Base-by-base conservation (phyloP, 1,139 yeast genomes). In the Geotrichum candidum region DNA sequence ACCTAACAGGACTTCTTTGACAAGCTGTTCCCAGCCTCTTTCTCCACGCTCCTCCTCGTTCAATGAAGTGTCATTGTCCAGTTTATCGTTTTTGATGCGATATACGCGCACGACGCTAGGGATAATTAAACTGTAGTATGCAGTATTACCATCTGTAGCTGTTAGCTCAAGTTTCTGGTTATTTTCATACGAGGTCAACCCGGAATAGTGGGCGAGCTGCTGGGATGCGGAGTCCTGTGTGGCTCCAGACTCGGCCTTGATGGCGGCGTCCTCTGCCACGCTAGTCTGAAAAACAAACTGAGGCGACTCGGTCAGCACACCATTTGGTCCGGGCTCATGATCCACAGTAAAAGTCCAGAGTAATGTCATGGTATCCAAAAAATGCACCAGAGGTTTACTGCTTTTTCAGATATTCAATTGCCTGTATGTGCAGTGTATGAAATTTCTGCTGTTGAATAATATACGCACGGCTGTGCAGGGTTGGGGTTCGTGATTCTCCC, bases 271-370 rank as follows among this genome's bases (percentile, higher is more conserved):
- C 41, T 35, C 41, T 35, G n/a, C 41, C 15, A 35, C 41, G 41
- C 41, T 35, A 10, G 41, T 35, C n/a, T 35, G 41, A 15, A 35
- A 35, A 11, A 35, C 41, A 35, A 35, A 35, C n/a, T 35, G 41
- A 35, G 41, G 41, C n/a, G n/a, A 35, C 9, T 35, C 41, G 13
- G 41, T 35, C 2, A 35, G 41, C 41, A 35, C 41, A 35, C 41
- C 41, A 15, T 35, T 35, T 13, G 41, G n/a, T 1, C 41, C 41
- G 5, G 41, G 41, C n/a, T 35, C 41, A 35, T 35, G 41, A 35
- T 35, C 41, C 2, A 57, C 60, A 10, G 53, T 35, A 53, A 57
- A 57, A 48, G 45, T 57, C 55, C 56, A 57, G 23, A 57, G 48
- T 11, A 53, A 29, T 9, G 51, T 38, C 60, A 57, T 57, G n/a